A percentile compares a stretch with the other conserved stretches of the same genome.
These are phyloP conservation scores for Cymodocea nodosa DNA, from an alignment of 116 monocot genomes.

Conservation along the genomic window DNA sequence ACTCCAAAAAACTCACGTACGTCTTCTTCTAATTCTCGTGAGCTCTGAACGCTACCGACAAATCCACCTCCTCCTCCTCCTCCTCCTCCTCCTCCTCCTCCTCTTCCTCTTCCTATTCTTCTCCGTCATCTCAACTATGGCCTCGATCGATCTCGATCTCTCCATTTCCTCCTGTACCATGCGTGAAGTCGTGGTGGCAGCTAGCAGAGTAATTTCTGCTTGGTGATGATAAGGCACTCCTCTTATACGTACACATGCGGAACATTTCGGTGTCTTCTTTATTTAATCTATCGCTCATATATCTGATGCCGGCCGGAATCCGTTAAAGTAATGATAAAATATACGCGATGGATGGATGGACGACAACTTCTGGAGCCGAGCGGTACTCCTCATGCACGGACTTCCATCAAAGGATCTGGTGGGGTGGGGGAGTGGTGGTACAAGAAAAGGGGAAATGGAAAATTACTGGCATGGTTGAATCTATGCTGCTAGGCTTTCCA, in stretches of 20 bases:
- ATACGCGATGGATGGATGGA: too few relatives aligned
- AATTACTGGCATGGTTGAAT: background rate
- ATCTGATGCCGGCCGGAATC: too few relatives aligned
- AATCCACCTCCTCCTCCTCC: background rate
- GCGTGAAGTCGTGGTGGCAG: background rate
- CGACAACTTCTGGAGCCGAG: too few relatives aligned
- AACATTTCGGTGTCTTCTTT: too few relatives aligned
- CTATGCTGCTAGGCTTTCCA: background rate
- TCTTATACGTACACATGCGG: background rate
- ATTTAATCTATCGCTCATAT: too few relatives aligned
- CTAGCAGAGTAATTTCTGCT: background rate
- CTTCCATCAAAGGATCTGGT: too few relatives aligned
- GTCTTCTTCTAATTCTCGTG: constrained; percentile 4
- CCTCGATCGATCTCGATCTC: too few relatives aligned
- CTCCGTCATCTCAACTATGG: background rate
- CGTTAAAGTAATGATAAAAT: too few relatives aligned
- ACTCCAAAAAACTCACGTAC: background rate
- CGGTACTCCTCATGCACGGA: too few relatives aligned
- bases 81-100: background rate
- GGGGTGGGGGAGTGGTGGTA: too few relatives aligned
- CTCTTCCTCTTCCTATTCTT: background rate
- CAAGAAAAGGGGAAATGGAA: too few relatives aligned
- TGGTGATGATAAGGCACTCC: background rate
- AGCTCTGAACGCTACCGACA: background rate
- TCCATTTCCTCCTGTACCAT: background rate